Evolutionary conservation across 2,329 filamentous ascomycete species (phyloP).

Genomic region (Pseudomassariella vexata): DNA sequence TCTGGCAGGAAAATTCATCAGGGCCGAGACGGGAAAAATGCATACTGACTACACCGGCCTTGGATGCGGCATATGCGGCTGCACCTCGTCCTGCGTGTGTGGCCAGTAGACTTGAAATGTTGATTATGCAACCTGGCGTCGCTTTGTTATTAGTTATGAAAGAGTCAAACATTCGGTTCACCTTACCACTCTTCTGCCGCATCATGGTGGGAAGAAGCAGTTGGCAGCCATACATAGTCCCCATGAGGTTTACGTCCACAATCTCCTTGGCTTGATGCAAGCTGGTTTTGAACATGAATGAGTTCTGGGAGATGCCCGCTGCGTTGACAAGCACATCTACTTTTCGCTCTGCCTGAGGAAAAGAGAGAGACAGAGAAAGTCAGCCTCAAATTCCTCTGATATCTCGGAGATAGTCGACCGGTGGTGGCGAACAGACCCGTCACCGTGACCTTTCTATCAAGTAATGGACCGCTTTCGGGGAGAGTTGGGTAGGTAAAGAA

Average conservation of each 20-base stretch:
- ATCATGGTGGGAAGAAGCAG: constrained; percentile 43
- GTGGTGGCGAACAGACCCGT: too few relatives aligned
- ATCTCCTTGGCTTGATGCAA: constrained; percentile 48
- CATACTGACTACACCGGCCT: constrained; percentile 70
- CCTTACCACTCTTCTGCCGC: constrained; percentile 23
- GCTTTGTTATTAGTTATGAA: too few relatives aligned
- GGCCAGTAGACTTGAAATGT: constrained; percentile 72
- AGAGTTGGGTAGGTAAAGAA: too few relatives aligned
- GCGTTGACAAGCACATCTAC: constrained; percentile 68
- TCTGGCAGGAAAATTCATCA: constrained; percentile 7
- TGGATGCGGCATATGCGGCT: constrained; percentile 70
- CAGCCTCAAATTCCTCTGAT: too few relatives aligned
- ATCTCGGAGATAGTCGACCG: too few relatives aligned
- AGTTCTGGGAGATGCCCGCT: constrained; percentile 65
- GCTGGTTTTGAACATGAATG: constrained; percentile 52
- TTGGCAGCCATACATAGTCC: constrained; percentile 59
- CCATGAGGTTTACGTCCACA: constrained; percentile 64
- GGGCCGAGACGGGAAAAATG: constrained; percentile 7
- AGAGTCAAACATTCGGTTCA: neutral
- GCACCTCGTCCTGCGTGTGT: constrained; percentile 63
- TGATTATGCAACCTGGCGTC: constrained; percentile 64
- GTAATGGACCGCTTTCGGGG: too few relatives aligned
- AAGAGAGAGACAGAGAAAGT: neutral
- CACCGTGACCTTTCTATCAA: too few relatives aligned
- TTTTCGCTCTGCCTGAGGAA: constrained; percentile 10